Conservation (phyloP, 78 protist species). For the Anaeramoeba flamelloides region DNA sequence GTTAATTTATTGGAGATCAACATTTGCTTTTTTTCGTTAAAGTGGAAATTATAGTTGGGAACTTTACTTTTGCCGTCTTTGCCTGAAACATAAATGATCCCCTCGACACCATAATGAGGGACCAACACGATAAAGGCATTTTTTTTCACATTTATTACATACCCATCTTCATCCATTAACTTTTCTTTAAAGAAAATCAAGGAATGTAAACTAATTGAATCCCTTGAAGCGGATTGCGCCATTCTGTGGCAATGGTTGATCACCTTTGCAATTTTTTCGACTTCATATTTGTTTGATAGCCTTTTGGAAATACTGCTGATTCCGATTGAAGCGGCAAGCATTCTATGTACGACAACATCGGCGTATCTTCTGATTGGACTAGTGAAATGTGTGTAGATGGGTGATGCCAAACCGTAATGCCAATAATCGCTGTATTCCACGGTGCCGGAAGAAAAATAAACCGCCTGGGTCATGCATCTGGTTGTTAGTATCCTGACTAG, state of each 20-base stretch:
- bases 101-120: slow-evolving; percentile 22
- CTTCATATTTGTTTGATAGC: slow-evolving; percentile 3
- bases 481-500: slow-evolving; percentile 56
- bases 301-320: neutral
- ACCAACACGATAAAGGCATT: slow-evolving; percentile 13
- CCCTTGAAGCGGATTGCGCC: slow-evolving; percentile 64
- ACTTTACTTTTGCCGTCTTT: neutral
- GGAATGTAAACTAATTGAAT: slow-evolving; percentile 49
- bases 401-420: slow-evolving; percentile 80
- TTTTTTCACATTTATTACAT: slow-evolving; percentile 2
- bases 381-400: slow-evolving; percentile 94
- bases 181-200: slow-evolving; percentile 43
- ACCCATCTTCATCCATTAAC: neutral
- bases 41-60: neutral
- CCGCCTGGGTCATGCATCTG: slow-evolving; percentile 66
- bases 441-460: slow-evolving; percentile 55
- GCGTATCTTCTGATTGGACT: slow-evolving; percentile 77
- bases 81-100: neutral
- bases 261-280: neutral
- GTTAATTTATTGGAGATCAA: neutral
- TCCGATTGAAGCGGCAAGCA: neutral
- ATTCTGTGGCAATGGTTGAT: slow-evolving; percentile 28
- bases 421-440: slow-evolving; percentile 24
- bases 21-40: neutral
- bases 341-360: neutral